phyloP scores from a whole-genome alignment of 768 basidiomycete species.

The Lentinula detonsa region DNA sequence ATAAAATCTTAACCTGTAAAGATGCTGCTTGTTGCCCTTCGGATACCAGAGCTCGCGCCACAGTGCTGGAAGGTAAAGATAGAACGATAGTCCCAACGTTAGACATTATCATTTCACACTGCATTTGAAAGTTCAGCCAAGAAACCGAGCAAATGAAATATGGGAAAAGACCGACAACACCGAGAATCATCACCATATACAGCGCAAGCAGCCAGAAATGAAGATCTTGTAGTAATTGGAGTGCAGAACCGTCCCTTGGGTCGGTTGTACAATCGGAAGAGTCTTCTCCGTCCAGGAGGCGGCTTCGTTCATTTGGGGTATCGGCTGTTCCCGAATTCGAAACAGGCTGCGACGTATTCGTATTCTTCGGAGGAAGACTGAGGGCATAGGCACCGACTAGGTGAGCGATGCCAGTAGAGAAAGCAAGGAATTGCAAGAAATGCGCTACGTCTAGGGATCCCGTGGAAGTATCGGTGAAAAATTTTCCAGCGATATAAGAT shows the following conservation, averaged over 20 bases:
- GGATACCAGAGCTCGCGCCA: slow-evolving; percentile 15
- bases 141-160: neutral
- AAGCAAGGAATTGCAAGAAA: slow-evolving; percentile 54
- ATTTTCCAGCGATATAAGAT: slow-evolving; percentile 54
- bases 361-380: slow-evolving; percentile 12
- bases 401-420: slow-evolving; percentile 47
- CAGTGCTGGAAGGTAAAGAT: slow-evolving; percentile 40
- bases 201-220: slow-evolving; percentile 63
- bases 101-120: slow-evolving; percentile 81
- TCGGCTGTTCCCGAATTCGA: neutral
- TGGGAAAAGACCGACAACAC: slow-evolving; percentile 46
- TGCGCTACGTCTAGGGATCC: slow-evolving; percentile 36
- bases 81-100: slow-evolving; percentile 75
- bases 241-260: neutral
- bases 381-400: slow-evolving; percentile 45
- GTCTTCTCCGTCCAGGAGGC: slow-evolving; percentile 2
- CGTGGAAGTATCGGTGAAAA: slow-evolving; percentile 44
- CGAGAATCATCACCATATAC: slow-evolving; percentile 49
- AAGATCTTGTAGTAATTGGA: slow-evolving; percentile 43
- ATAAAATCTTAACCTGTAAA: slow-evolving; percentile 62
- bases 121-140: neutral
- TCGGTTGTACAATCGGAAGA: neutral
- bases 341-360: neutral
- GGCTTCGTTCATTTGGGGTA: neutral
- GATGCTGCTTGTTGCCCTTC: slow-evolving; percentile 34